Percentiles rank a stretch among this genome's conserved stretches.
These are phyloP conservation scores for Thelephora aurantiotincta DNA, from an alignment of 768 basidiomycete genomes.

Conservation along the genomic window DNA sequence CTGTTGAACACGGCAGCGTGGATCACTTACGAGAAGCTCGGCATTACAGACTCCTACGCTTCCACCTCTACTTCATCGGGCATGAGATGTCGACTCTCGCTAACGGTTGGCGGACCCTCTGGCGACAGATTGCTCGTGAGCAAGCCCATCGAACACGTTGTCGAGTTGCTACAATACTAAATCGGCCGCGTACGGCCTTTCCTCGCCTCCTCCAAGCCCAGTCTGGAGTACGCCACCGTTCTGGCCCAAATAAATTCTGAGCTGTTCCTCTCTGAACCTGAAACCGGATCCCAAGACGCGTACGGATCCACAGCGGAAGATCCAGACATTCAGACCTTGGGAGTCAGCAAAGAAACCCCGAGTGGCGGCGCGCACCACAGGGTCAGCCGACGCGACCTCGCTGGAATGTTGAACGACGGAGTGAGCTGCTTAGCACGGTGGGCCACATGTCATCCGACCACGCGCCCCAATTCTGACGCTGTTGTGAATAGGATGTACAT, in stretches of 20 bases:
- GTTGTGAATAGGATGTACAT: constrained; percentile 53
- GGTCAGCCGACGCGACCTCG: constrained; percentile 90
- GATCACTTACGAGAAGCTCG: constrained; percentile 67
- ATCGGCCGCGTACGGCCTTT: constrained; percentile 49
- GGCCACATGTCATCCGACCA: neutral
- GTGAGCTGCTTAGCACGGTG: constrained; percentile 84
- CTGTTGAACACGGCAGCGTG: constrained; percentile 85
- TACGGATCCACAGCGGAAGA: constrained; percentile 88
- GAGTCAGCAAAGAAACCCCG: constrained; percentile 83
- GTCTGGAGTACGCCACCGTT: constrained; percentile 50
- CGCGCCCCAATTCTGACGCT: neutral
- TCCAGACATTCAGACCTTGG: constrained; percentile 77
- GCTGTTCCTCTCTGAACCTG: too few relatives aligned
- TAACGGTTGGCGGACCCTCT: constrained; percentile 14
- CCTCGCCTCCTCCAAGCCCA: constrained; percentile 53
- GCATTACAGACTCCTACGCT: constrained; percentile 56
- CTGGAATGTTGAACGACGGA: constrained; percentile 88
- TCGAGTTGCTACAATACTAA: constrained; percentile 49
- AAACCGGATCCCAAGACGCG: too few relatives aligned
- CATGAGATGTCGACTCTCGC: neutral
- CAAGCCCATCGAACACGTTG: constrained; percentile 54
- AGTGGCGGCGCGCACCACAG: constrained; percentile 49
- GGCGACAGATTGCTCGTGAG: constrained; percentile 57
- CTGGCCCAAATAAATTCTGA: too few relatives aligned
- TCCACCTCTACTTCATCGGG: neutral